Base-by-base conservation (phyloP, 257 asterid species). In the Primulina tabacum region DNA sequence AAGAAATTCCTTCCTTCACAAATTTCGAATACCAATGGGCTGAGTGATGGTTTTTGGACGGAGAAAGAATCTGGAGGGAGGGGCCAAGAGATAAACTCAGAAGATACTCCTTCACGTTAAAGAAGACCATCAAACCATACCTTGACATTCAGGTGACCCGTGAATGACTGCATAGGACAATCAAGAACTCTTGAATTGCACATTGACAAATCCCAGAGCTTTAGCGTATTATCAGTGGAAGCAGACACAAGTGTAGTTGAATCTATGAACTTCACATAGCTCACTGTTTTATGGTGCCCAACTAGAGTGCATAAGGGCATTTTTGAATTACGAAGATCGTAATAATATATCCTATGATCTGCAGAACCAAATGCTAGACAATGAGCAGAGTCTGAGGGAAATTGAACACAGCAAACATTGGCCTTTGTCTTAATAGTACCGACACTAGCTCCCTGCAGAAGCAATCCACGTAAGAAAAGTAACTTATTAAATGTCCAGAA, bases 301-400 rank as follows among this genome's bases (percentile, higher is more conserved):
- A 89, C 81, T 65, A 94, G 76, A 56, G 98, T 94, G 79, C 97
- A 86, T n/a, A 94, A 80, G 28, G 99, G 99, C 87, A 85, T 75
- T 76, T 84, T 91, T 24, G 84, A 73, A 83, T 89, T 91, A 8
- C 99, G 96, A 69, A 94, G 91, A 77, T 94, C 99, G 63, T 91
- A 94, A 64, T 91, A 91, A 81, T 94, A 94, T 77, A 91, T 89
- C 76, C 62, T 88, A 75, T 94, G 99, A 72, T 94, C 99, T 8
- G 99, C 99, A 3, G 99, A 94, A 38, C 99, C 99, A 82, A 91
- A 94, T 32, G 98, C 99, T 74, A 94, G 92, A 64, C 83, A 79
- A 18, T 91, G 96, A 20, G 88, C 79, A 20, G 96, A 88, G 76
- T 91, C 97, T 61, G 77, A 55, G 0, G 96, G 98, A 60, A 94